Base-by-base conservation (phyloP, 2,329 filamentous ascomycete genomes). In the Claviceps arundinis region DNA sequence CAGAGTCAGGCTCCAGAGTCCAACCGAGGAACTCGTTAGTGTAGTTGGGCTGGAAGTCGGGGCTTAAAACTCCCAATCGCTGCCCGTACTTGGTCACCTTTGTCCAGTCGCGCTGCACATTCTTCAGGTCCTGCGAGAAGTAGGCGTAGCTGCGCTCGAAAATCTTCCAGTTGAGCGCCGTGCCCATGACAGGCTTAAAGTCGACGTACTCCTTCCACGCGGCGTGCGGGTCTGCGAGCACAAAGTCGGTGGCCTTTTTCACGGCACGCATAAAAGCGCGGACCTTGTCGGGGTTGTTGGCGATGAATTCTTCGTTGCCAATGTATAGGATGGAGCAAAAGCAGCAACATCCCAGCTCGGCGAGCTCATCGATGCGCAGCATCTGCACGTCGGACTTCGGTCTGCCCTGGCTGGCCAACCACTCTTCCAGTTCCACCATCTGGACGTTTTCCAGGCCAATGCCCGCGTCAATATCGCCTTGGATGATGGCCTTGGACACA, bases 321-420 rank as follows among this genome's bases (percentile, higher is more conserved):
- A 89, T 89, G 73, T 89, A 89, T 42, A 89, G 73, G 65, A 89
- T 86, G 30, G 81, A 81, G 69, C 85, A 89, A 78, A 89, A 89
- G 74, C 85, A 89, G 77, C 85, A 89, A 72, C 85, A 89, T 48
- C 85, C 85, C 3, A 89, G 73, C 65, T 88, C 83, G 37, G 85
- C 85, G 30, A 89, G 81, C 70, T 89, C 79, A 64, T 89, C 85
- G 62, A 89, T 89, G 60, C 85, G 81, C 17, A 89, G 78, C 85
- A 89, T 89, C 68, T 87, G 81, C 7, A 88, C 85, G 56, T 89
- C 84, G 14, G 72, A 69, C 63, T 76, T 77, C 54, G 80, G 75
- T 1, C 83, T 81, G 58, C 74, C 75, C 63, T 86, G 82, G 0
- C 63, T 56, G 0, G 73, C 74, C 19, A 89, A 80, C 85, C 84